phyloP scores from a whole-genome alignment of 495 filamentous ascomycete genomes.

The Xylaria sp. region DNA sequence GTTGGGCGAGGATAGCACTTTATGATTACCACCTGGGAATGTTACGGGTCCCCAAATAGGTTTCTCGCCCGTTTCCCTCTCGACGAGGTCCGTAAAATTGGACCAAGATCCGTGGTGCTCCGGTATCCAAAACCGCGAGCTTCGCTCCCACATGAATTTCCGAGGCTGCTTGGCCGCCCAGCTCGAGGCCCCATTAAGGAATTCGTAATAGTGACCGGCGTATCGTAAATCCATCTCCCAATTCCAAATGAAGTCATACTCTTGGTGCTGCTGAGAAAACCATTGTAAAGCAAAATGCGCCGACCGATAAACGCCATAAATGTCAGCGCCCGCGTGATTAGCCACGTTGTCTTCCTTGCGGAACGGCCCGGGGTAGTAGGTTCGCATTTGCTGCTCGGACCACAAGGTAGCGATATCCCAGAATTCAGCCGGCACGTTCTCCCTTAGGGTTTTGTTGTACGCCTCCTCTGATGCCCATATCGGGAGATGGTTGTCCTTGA shows the following conservation, averaged over 20 bases:
- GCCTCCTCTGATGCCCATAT: constrained; percentile 59
- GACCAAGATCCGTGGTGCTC: constrained; percentile 50
- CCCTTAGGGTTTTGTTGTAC: constrained; percentile 56
- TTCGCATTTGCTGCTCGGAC: constrained; percentile 53
- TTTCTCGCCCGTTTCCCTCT: constrained; percentile 34
- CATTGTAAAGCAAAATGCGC: constrained; percentile 58
- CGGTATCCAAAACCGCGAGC: constrained; percentile 55
- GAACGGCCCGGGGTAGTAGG: constrained; percentile 49
- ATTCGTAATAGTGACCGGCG: constrained; percentile 63
- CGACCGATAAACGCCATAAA: constrained; percentile 43
- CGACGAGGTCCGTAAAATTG: constrained; percentile 54
- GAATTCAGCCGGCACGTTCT: constrained; percentile 62
- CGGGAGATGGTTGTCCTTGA: constrained; percentile 60
- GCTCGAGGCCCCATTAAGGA: constrained; percentile 52
- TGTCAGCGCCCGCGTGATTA: constrained; percentile 52
- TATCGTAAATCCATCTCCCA: constrained; percentile 68
- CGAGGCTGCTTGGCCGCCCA: constrained; percentile 63
- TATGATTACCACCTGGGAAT: constrained; percentile 30
- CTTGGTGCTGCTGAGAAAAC: constrained; percentile 62
- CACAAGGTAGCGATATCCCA: constrained; percentile 63
- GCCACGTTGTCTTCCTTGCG: constrained; percentile 52
- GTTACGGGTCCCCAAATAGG: constrained; percentile 39
- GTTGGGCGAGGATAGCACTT: constrained; percentile 38
- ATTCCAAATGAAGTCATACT: constrained; percentile 69
- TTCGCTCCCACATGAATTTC: constrained; percentile 58